Percentiles rank a stretch among this genome's conserved stretches.
Conservation (phyloP, 306 rosid genomes). For the Coriaria nepalensis region DNA sequence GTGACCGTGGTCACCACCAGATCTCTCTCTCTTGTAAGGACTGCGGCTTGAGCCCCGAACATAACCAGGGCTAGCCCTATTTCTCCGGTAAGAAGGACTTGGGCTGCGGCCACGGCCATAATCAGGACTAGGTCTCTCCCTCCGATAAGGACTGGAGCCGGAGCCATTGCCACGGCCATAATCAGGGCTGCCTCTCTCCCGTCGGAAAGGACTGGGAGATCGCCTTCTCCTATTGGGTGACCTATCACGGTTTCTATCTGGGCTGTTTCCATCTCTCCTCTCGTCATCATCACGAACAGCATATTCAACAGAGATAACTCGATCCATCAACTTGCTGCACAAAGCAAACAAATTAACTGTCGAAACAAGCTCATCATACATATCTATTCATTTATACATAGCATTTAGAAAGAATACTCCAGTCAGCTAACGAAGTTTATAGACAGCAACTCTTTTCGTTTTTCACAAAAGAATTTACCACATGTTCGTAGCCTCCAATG, state of each 20-base stretch:
- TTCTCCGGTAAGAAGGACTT: conserved; percentile 50
- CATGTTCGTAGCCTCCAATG: conserved; percentile 82
- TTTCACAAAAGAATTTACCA: conserved; percentile 32
- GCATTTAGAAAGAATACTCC: no score
- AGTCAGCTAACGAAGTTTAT: no score
- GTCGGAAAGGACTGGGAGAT: conserved; percentile 74
- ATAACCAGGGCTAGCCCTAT: conserved; percentile 49
- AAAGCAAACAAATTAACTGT: conserved; percentile 6
- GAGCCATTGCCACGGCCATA: conserved; percentile 82
- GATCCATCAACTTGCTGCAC: conserved; percentile 86
- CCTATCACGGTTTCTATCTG: conserved; percentile 61
- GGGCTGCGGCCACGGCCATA: conserved; percentile 58
- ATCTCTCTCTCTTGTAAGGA: conserved; percentile 42
- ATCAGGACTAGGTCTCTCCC: conserved; percentile 70
- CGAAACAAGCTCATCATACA: not conserved
- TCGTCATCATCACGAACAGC: conserved; percentile 83
- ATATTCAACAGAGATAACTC: conserved; percentile 90
- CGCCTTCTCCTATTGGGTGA: conserved; percentile 66
- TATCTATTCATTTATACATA: no score
- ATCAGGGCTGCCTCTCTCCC: conserved; percentile 97
- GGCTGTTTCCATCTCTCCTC: conserved; percentile 64
- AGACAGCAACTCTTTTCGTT: not conserved
- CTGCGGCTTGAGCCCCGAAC: conserved; percentile 50
- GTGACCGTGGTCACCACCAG: conserved; percentile 30
- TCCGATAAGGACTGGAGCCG: conserved; percentile 45